Conservation (phyloP, 345 rosid genomes). For the Hibiscus trionum region DNA sequence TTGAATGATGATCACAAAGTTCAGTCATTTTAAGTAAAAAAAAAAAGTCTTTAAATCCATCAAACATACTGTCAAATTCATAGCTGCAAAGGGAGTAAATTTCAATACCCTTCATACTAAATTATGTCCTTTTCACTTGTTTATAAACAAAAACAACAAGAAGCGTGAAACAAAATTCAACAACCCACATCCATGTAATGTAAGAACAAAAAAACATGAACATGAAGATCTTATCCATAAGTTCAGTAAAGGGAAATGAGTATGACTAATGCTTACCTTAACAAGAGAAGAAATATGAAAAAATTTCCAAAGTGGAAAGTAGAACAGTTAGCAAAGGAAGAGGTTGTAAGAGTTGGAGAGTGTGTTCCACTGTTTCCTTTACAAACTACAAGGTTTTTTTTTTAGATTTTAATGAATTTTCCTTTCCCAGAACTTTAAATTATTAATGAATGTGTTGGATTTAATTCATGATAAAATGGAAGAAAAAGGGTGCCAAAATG, state of each 20-base stretch:
- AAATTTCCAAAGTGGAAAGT: background rate
- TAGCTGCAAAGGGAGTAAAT: background rate
- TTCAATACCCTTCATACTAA: background rate
- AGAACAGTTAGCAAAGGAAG: background rate
- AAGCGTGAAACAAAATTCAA: background rate
- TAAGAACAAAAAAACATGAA: background rate
- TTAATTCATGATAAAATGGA: background rate
- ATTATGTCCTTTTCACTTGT: background rate
- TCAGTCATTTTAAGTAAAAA: background rate
- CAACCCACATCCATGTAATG: background rate
- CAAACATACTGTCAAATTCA: background rate
- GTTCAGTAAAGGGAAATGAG: too few species aligned
- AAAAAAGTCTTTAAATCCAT: background rate
- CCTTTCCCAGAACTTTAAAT: background rate
- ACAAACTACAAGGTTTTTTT: background rate
- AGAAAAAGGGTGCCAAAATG: conserved; percentile 7
- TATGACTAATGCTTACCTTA: conserved; percentile 3
- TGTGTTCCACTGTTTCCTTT: background rate
- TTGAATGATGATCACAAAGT: background rate
- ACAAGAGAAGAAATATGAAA: background rate
- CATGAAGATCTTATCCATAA: background rate
- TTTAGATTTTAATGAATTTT: background rate
- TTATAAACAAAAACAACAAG: background rate
- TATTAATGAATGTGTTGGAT: background rate
- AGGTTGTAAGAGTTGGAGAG: background rate